Percentiles rank a stretch among this genome's conserved stretches.
These are phyloP conservation scores for Quercus phellos DNA, from an alignment of 331 rosid genomes.

Conservation along the genomic window DNA sequence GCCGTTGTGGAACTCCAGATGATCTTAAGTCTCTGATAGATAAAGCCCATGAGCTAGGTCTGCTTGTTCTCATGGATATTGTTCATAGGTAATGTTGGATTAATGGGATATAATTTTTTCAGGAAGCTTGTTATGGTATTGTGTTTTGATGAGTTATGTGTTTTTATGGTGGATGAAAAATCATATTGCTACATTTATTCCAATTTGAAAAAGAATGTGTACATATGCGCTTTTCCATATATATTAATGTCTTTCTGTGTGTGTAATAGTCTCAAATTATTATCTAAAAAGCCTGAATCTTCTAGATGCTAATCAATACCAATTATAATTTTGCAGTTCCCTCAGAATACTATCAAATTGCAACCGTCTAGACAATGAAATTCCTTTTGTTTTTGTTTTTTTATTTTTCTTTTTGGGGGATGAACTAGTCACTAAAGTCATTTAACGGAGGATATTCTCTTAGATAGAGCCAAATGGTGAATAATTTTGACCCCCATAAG, in stretches of 20 bases:
- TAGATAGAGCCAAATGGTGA: background rate
- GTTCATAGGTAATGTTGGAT: slow-evolving; percentile 75
- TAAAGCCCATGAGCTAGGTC: slow-evolving; percentile 89
- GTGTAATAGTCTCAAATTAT: no score
- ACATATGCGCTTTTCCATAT: background rate
- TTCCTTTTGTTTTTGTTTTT: no score
- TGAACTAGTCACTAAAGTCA: no score
- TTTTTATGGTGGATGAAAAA: background rate
- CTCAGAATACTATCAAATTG: no score
- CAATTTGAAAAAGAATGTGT: background rate
- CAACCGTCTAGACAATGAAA: no score
- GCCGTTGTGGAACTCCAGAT: slow-evolving; percentile 97
- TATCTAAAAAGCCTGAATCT: no score
- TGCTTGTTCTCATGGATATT: slow-evolving; percentile 97
- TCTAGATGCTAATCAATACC: no score
- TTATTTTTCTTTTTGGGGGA: no score
- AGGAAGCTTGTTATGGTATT: background rate
- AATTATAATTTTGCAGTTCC: no score
- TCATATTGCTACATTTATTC: background rate
- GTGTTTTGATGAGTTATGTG: background rate
- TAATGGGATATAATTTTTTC: background rate
- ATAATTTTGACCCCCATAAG: background rate
- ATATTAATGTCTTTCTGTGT: no score
- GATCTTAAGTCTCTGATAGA: slow-evolving; percentile 91
- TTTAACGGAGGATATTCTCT: no score